Conservation (phyloP, 768 basidiomycete species). For the Macrocybe gigantea region DNA sequence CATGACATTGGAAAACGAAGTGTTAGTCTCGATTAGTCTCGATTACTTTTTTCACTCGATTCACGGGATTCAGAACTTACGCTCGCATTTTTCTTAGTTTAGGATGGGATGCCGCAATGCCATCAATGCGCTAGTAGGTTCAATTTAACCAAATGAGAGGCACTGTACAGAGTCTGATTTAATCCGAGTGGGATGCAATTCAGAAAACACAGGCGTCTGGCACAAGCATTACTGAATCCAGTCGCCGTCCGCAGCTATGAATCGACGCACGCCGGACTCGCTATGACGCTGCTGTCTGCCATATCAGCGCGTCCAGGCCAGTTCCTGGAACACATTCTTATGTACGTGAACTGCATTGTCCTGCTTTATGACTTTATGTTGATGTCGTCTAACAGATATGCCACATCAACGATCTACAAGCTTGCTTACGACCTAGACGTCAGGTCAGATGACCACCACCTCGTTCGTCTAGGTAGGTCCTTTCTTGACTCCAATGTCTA, state of each 20-base stretch:
- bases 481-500: not conserved
- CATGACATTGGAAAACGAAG: constrained; percentile 40
- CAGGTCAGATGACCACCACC: constrained; percentile 34
- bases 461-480: constrained; percentile 35
- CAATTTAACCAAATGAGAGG: not conserved
- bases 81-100: not conserved
- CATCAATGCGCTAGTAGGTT: constrained; percentile 42
- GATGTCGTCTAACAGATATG: constrained; percentile 24
- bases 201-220: constrained; percentile 47
- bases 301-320: no score
- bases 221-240: constrained; percentile 43
- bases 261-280: no score
- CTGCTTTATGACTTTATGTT: not conserved
- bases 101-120: constrained; percentile 45
- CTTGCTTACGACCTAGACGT: constrained; percentile 44
- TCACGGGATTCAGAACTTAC: not conserved
- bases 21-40: constrained; percentile 32
- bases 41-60: not conserved
- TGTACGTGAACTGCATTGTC: no score
- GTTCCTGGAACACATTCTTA: no score
- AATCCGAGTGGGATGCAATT: constrained; percentile 38
- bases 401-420: constrained; percentile 41
- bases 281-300: no score
- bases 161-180: not conserved
- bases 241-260: constrained; percentile 14